Conservation (phyloP, 2,329 filamentous ascomycete genomes). For the Neurospora sp. region DNA sequence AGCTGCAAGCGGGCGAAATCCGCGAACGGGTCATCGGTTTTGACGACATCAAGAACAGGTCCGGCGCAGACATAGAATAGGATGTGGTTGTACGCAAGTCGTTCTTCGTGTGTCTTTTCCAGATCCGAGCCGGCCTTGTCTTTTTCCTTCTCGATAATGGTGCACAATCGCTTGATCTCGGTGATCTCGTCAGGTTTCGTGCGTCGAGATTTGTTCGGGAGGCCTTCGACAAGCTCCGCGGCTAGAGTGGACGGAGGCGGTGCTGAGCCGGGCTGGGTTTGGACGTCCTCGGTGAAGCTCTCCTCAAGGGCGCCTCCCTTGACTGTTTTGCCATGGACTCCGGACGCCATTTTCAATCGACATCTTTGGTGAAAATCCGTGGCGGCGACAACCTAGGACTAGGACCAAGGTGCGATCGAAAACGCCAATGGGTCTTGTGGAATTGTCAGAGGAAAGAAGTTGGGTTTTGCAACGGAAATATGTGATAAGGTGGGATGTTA, state of each 20-base stretch:
- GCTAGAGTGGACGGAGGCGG: constrained; percentile 73
- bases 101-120: constrained; percentile 50
- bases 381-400: background rate
- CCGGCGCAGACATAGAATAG: constrained; percentile 76
- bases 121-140: constrained; percentile 29
- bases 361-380: constrained; percentile 6
- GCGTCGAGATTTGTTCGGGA: constrained; percentile 54
- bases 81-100: constrained; percentile 70
- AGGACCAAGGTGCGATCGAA: background rate
- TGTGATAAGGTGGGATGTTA: background rate
- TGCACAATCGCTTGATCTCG: constrained; percentile 63
- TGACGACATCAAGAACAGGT: constrained; percentile 63
- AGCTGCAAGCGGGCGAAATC: constrained; percentile 42
- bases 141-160: constrained; percentile 45
- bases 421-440: background rate
- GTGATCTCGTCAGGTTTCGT: constrained; percentile 54
- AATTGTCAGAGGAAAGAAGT: background rate
- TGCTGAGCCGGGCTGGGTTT: constrained; percentile 10
- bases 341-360: constrained; percentile 15
- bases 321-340: constrained; percentile 12
- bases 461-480: background rate
- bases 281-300: background rate
- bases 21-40: constrained; percentile 59
- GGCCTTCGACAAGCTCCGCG: constrained; percentile 76
- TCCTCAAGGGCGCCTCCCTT: constrained; percentile 1